Percentiles rank a stretch among this genome's conserved stretches.
phyloP scores from a whole-genome alignment of 169 alveolate species.

The Eimeria praecox region DNA sequence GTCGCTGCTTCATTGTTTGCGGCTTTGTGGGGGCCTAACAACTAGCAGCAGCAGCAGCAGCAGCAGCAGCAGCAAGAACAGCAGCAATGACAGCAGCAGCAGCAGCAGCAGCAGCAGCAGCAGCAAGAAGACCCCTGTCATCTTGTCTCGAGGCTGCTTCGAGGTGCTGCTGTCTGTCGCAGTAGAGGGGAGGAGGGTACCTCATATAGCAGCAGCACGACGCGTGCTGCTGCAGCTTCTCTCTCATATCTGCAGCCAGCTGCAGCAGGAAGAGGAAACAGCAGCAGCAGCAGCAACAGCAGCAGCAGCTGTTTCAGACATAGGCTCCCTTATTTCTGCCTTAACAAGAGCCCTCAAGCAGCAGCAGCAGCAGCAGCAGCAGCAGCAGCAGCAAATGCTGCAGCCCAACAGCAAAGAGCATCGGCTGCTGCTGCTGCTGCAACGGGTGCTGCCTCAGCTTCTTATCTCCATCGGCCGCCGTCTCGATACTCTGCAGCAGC shows the following conservation, averaged over 20 bases:
- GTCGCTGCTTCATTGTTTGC: constrained; percentile 10
- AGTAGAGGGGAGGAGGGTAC: background rate
- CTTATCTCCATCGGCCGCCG: constrained; percentile 18
- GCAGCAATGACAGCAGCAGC: constrained; percentile 20
- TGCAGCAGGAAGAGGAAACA: constrained; percentile 38
- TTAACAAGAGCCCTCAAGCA: constrained; percentile 2
- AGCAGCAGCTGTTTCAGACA: background rate
- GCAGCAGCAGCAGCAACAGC: constrained; percentile 25
- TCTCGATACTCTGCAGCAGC: constrained; percentile 33
- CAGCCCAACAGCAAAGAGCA: constrained; percentile 14
- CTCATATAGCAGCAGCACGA: constrained; percentile 9
- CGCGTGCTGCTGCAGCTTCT: constrained; percentile 10
- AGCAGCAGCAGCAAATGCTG: constrained; percentile 23
- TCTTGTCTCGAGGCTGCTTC: constrained; percentile 30
- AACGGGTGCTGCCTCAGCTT: constrained; percentile 40
- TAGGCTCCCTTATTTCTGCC: constrained; percentile 14
- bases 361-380: constrained; percentile 55
- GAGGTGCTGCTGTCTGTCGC: constrained; percentile 52
- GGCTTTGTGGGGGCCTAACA: constrained; percentile 7
- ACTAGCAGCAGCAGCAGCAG: background rate
- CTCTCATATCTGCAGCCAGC: background rate
- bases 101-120: constrained; percentile 31
- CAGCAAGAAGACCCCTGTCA: background rate
- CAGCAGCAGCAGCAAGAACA: background rate
- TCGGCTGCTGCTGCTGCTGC: constrained; percentile 50